A percentile compares a stretch with the other conserved stretches of the same genome.
These are phyloP conservation scores for Cicer pinnatifidum DNA, from an alignment of 306 rosid species.

Conservation along the genomic window DNA sequence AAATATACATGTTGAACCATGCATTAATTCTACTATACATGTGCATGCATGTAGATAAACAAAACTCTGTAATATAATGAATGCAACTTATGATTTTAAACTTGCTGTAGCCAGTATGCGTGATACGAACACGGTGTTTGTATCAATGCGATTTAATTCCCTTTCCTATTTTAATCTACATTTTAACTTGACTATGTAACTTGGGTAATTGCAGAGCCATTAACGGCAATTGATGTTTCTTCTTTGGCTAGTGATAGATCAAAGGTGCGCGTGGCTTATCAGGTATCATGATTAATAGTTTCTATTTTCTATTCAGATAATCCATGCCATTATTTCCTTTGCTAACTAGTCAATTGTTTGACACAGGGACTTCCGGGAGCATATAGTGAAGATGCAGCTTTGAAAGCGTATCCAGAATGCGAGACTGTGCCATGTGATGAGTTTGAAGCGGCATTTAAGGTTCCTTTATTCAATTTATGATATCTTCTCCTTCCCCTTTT, in stretches of 20 bases:
- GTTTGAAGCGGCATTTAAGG: slow-evolving; percentile 91
- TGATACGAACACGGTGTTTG: neutral
- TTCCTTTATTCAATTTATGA: slow-evolving; percentile 38
- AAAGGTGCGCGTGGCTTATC: slow-evolving; percentile 84
- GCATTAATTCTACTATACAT: slow-evolving; percentile 1
- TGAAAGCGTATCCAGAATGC: slow-evolving; percentile 81
- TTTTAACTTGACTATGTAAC: slow-evolving; percentile 37
- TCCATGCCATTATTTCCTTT: slow-evolving; percentile 36
- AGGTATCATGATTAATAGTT: slow-evolving; percentile 57
- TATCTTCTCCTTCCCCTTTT: neutral
- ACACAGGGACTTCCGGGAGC: slow-evolving; percentile 87
- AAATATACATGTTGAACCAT: slow-evolving; percentile 33
- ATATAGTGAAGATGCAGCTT: slow-evolving; percentile 85
- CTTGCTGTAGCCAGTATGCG: neutral
- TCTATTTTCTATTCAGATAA: slow-evolving; percentile 33
- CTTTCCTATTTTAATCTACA: slow-evolving; percentile 5
- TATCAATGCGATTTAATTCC: neutral
- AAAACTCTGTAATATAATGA: slow-evolving; percentile 7
- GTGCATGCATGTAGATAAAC: neutral
- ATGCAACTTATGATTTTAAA: slow-evolving; percentile 34
- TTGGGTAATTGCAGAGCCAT: slow-evolving; percentile 68
- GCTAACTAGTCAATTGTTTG: slow-evolving; percentile 37
- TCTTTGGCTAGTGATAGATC: slow-evolving; percentile 59
- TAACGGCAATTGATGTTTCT: slow-evolving; percentile 56
- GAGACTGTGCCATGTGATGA: slow-evolving; percentile 88